Evolutionary conservation across 148 eudicot genomes (phyloP).

Genomic region (Camellia granthamiana): DNA sequence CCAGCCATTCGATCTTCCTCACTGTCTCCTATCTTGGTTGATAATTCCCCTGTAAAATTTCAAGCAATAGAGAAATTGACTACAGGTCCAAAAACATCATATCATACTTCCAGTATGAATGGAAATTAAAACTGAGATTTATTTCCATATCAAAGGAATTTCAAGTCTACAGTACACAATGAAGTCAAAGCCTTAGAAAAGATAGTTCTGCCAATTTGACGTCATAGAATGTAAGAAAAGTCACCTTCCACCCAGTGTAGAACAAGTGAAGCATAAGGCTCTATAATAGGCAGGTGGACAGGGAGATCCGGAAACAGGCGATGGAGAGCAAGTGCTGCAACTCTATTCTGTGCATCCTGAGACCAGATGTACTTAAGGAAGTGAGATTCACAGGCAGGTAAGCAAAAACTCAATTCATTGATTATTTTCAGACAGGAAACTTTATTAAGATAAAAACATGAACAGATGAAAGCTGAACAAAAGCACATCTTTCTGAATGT

Average conservation of each 20-base stretch:
- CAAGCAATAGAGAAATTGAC: conserved; percentile 5
- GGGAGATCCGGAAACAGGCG: conserved; percentile 91
- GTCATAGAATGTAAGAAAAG: not conserved
- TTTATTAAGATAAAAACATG: not conserved
- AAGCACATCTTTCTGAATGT: not conserved
- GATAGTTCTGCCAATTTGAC: not conserved
- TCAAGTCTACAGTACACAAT: not conserved
- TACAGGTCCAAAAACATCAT: not conserved
- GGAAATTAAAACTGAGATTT: not conserved
- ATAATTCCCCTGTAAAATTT: conserved; percentile 52
- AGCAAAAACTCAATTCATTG: not conserved
- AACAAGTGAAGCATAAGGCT: conserved; percentile 76
- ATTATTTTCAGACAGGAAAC: not conserved
- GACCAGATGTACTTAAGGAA: conserved; percentile 13
- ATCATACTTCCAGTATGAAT: not conserved
- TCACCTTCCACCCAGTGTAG: conserved; percentile 84
- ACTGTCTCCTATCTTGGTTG: conserved; percentile 37
- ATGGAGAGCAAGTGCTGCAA: conserved; percentile 84
- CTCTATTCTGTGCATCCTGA: conserved; percentile 94
- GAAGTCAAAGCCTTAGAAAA: not conserved
- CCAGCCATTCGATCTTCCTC: conserved; percentile 64
- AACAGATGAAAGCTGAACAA: not conserved
- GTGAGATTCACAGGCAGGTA: conserved; percentile 8
- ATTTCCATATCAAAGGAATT: not conserved
- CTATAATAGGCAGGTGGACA: conserved; percentile 58